A percentile compares a stretch with the other conserved stretches of the same genome.
Evolutionary conservation across 2,329 filamentous ascomycete genomes (phyloP).

Genomic region (Curvularia spicifera): DNA sequence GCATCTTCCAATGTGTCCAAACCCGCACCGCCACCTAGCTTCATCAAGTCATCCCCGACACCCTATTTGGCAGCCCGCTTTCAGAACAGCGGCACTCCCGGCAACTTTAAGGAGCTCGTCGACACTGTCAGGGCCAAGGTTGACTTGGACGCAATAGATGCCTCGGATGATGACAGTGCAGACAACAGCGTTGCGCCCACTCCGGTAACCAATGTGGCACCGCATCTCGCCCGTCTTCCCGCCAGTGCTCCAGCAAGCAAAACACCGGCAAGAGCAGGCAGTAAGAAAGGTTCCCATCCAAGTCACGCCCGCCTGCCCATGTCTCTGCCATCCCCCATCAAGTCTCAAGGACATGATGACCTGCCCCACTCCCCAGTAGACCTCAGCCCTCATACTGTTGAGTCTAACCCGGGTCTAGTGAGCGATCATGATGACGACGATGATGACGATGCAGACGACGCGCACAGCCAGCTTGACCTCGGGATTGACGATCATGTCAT

Average conservation of each 20-base stretch:
- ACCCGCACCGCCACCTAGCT: conserved; percentile 27
- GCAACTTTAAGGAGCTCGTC: conserved; percentile 48
- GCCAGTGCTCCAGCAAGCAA: conserved; percentile 40
- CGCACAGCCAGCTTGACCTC: conserved; percentile 46
- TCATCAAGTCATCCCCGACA: conserved; percentile 49
- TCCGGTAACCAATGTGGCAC: conserved; percentile 35
- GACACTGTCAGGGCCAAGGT: conserved; percentile 47
- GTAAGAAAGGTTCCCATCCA: conserved; percentile 40
- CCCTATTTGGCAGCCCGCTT: conserved; percentile 52
- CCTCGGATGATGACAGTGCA: conserved; percentile 45
- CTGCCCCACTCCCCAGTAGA: conserved; percentile 47
- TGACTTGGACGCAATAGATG: conserved; percentile 45
- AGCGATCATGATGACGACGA: conserved; percentile 60
- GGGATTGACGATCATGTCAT: conserved; percentile 47
- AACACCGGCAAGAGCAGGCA: conserved; percentile 40
- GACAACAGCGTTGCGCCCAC: conserved; percentile 41
- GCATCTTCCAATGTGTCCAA: conserved; percentile 27
- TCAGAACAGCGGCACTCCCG: conserved; percentile 52
- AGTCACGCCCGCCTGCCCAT: conserved; percentile 42
- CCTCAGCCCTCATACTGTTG: conserved; percentile 56
- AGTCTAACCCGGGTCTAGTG: conserved; percentile 58
- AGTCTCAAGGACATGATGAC: conserved; percentile 36
- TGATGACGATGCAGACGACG: conserved; percentile 51
- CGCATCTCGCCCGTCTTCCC: conserved; percentile 45
- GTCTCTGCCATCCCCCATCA: conserved; percentile 38